phyloP scores from a whole-genome alignment of 2,329 filamentous ascomycete species.

The Botrytis byssoidea region DNA sequence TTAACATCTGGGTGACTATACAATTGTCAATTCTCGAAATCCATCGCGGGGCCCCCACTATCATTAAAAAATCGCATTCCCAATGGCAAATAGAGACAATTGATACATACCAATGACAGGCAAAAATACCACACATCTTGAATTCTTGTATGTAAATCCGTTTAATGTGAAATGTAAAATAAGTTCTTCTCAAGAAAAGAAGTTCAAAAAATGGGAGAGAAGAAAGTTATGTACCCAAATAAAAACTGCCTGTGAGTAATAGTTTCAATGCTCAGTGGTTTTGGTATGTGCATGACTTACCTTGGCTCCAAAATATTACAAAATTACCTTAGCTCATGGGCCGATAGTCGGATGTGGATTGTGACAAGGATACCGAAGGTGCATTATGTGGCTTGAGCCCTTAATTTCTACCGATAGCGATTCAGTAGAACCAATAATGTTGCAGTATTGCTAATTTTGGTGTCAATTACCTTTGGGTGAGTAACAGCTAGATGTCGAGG shows the following conservation, averaged over 20 bases:
- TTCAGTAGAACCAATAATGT: neutral
- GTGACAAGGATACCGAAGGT: neutral
- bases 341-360: slow-evolving; percentile 9
- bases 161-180: neutral
- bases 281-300: slow-evolving; percentile 5
- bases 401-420: neutral
- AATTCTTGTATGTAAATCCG: slow-evolving; percentile 4
- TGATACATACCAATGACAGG: slow-evolving; percentile 62
- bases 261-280: slow-evolving; percentile 1
- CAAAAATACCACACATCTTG: slow-evolving; percentile 59
- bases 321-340: slow-evolving; percentile 12
- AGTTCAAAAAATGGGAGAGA: neutral
- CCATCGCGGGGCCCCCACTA: slow-evolving; percentile 25
- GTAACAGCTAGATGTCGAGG: neutral
- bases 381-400: neutral
- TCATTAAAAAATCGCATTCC: neutral
- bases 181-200: neutral
- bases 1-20: slow-evolving; percentile 66
- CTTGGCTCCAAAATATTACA: slow-evolving; percentile 9
- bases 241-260: slow-evolving; percentile 10
- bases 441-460: neutral
- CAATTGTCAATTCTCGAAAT: slow-evolving; percentile 57
- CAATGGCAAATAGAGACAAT: neutral
- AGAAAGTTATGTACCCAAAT: neutral
- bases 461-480: neutral